A percentile compares a stretch with the other conserved stretches of the same genome.
Conservation (phyloP, 768 basidiomycete genomes). For the Podaxis mareebaensis region DNA sequence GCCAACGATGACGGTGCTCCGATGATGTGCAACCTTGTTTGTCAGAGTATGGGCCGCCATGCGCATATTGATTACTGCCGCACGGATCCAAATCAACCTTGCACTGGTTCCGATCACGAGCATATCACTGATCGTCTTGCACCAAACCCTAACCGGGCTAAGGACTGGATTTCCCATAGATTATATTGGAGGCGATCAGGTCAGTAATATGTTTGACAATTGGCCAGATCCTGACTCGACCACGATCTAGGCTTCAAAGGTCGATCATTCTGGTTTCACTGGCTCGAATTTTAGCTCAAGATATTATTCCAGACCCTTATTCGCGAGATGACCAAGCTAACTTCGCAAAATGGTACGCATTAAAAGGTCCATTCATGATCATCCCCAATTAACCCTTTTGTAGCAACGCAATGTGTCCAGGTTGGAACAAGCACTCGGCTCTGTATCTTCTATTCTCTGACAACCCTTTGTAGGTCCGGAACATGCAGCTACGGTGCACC, state of each 20-base stretch:
- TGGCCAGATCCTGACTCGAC: neutral
- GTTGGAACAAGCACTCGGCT: slow-evolving; percentile 24
- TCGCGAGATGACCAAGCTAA: slow-evolving; percentile 53
- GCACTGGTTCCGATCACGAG: slow-evolving; percentile 43
- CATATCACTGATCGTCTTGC: slow-evolving; percentile 44
- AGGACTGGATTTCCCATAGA: slow-evolving; percentile 55
- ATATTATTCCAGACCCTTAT: slow-evolving; percentile 51
- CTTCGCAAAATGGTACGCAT: slow-evolving; percentile 53
- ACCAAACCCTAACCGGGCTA: slow-evolving; percentile 46
- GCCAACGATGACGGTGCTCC: slow-evolving; percentile 58
- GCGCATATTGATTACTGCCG: slow-evolving; percentile 59
- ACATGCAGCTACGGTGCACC: slow-evolving; percentile 40
- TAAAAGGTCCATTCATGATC: neutral
- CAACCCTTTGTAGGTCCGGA: slow-evolving; percentile 41
- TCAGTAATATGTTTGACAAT: slow-evolving; percentile 23
- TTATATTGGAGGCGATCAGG: slow-evolving; percentile 61
- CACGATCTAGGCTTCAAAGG: slow-evolving; percentile 52
- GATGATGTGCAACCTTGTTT: slow-evolving; percentile 62
- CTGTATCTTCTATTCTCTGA: neutral
- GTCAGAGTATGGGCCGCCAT: slow-evolving; percentile 56
- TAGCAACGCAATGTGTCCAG: slow-evolving; percentile 54
- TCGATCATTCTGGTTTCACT: slow-evolving; percentile 16
- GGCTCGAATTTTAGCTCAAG: neutral
- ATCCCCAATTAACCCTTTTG: neutral
- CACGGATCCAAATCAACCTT: slow-evolving; percentile 33